Base-by-base conservation (phyloP, 495 filamentous ascomycete species). In the Hypoxylon lienhwacheense region DNA sequence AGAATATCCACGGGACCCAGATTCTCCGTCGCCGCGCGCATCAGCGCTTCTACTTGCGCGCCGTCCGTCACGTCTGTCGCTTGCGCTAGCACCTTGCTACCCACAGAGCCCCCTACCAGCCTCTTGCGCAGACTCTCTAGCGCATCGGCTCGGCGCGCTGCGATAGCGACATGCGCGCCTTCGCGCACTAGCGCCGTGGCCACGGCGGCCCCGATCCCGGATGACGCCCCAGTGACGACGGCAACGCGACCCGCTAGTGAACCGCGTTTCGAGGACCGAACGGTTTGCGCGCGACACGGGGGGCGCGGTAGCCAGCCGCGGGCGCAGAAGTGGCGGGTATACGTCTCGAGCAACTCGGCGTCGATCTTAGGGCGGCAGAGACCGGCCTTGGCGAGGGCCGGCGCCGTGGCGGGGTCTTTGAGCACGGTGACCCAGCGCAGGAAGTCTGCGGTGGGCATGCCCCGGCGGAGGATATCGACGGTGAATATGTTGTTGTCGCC, bases 241-340 rank as follows among this genome's bases (percentile, higher is more conserved):
- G 77, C 78, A 0, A 81, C 74, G 1, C 73, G 72, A 6, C 84
- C 84, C 40, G 70, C 73, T 7, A 87, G 67, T 7, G 67, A 67
- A 0, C 81, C 81, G 49, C 71, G 74, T 4, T 67, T 69, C 33
- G 66, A 55, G 15, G 56, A 58, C 12, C 70, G 67, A 20, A 69
- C 71, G 10, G 69, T 61, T 20, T 72, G 45, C 16, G 70, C 69
- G 3, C 70, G 71, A 7, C 70, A 69, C 1, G 83, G 84, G 25
- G 81, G 71, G 10, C 69, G 66, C 7, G 79, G 71, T 6, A 88
- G 69, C 85, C 85, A 88, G 20, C 84, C 85, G 62, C 85, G 69
- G 17, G 83, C 83, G 56, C 80, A 88, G 78, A 85, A 88, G 61
- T 86, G 83, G 5, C 84, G 81, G 20, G 81, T 74, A 59, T 88